These are phyloP conservation scores for Trichoderma erinaceum DNA, from an alignment of 495 filamentous ascomycete genomes.

Conservation along the genomic window DNA sequence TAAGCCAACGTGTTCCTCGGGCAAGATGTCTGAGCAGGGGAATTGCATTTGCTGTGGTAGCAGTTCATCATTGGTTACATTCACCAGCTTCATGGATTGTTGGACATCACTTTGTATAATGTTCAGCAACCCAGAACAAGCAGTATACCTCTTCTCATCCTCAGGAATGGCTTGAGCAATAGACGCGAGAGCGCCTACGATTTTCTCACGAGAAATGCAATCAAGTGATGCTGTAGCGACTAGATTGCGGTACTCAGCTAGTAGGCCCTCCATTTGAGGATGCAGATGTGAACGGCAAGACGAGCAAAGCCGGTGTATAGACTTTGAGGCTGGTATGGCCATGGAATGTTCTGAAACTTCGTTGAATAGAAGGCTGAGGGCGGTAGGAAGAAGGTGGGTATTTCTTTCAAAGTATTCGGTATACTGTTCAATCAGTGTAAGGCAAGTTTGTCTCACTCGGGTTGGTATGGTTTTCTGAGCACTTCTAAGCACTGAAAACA, in stretches of 20 bases:
- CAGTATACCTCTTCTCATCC: slow-evolving; percentile 55
- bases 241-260: slow-evolving; percentile 62
- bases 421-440: slow-evolving; percentile 73
- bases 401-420: slow-evolving; percentile 75
- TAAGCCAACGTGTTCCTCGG: slow-evolving; percentile 37
- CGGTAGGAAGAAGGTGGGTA: slow-evolving; percentile 60
- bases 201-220: slow-evolving; percentile 65
- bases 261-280: slow-evolving; percentile 65
- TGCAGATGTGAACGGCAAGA: slow-evolving; percentile 69
- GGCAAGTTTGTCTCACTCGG: slow-evolving; percentile 68
- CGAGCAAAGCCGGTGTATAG: slow-evolving; percentile 73
- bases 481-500: slow-evolving; percentile 58
- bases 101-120: slow-evolving; percentile 59
- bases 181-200: slow-evolving; percentile 75
- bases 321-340: slow-evolving; percentile 66
- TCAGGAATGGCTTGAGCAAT: slow-evolving; percentile 72
- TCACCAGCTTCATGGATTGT: background rate
- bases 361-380: slow-evolving; percentile 75
- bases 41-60: background rate
- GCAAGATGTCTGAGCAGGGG: slow-evolving; percentile 7
- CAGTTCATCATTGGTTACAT: background rate
- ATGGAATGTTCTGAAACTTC: slow-evolving; percentile 62
- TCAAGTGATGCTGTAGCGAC: slow-evolving; percentile 59
- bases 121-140: slow-evolving; percentile 57
- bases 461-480: slow-evolving; percentile 50